Evolutionary conservation across 208 protist genomes (phyloP).

Genomic region (Sergeia podlipaevii): DNA sequence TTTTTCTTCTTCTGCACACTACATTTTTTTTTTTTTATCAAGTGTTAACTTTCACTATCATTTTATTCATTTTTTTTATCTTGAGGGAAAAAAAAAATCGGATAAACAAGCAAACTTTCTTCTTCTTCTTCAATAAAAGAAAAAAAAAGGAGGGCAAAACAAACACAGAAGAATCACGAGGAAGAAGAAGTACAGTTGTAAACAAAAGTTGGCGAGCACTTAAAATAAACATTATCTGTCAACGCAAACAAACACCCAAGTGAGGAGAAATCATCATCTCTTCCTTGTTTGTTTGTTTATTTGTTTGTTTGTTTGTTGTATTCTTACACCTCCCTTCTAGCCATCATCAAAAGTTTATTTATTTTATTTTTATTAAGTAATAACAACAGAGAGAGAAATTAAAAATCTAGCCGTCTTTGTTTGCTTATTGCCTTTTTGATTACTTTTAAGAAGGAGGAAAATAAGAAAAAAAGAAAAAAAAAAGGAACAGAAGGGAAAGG

Average conservation of each 20-base stretch:
- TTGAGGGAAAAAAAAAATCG: conserved; percentile 1
- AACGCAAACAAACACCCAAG: background rate
- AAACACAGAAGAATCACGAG: too few species aligned
- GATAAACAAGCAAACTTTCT: background rate
- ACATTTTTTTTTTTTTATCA: conserved; percentile 8
- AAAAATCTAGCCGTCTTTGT: too few species aligned
- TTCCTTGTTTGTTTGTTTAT: background rate
- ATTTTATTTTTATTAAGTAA: conserved; percentile 12
- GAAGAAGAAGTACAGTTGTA: too few species aligned
- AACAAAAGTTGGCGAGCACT: too few species aligned
- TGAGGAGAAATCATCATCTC: too few species aligned
- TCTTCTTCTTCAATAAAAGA: conserved; percentile 5
- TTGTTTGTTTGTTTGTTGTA: conserved; percentile 7
- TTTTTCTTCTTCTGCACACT: conserved; percentile 4
- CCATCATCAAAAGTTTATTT: background rate
- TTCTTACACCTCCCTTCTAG: background rate
- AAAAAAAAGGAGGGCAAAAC: too few species aligned
- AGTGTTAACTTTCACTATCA: conserved; percentile 3
- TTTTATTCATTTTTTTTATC: conserved; percentile 7
- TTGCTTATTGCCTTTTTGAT: too few species aligned
- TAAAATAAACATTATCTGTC: too few species aligned
- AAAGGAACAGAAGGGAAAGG: too few species aligned
- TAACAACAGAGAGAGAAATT: too few species aligned
- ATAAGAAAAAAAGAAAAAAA: too few species aligned
- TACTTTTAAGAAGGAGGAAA: too few species aligned